Evolutionary conservation across 116 monocot genomes (phyloP).

Genomic region (Dioscorea cayenensis): DNA sequence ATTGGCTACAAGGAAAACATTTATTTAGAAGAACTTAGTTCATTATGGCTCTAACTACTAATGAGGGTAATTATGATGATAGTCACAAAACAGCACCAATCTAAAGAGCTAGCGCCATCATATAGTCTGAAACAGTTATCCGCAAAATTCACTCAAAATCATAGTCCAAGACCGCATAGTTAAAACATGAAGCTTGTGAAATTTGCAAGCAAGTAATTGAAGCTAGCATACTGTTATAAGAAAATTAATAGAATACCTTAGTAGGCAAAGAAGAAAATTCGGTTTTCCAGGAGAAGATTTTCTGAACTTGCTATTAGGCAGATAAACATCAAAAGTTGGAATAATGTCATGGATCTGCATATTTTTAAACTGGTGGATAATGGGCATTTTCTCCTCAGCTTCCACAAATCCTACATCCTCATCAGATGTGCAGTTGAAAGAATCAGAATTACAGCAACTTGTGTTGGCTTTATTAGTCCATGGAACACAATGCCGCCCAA

Average conservation of each 20-base stretch:
- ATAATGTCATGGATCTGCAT: conserved; percentile 43
- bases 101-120: too few species aligned
- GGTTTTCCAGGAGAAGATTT: conserved; percentile 76
- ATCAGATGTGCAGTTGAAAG: not conserved
- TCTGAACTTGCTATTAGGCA: conserved; percentile 78
- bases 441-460: conserved; percentile 5
- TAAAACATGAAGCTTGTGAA: not conserved
- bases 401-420: conserved; percentile 7
- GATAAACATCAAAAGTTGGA: conserved; percentile 66
- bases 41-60: too few species aligned
- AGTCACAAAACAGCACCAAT: too few species aligned
- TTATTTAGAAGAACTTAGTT: too few species aligned
- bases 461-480: conserved; percentile 55
- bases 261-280: conserved; percentile 54
- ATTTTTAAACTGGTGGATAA: conserved; percentile 15
- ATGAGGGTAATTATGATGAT: too few species aligned
- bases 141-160: too few species aligned
- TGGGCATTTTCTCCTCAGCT: conserved; percentile 9
- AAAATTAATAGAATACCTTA: conserved; percentile 29
- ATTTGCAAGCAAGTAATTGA: not conserved
- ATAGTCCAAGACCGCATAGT: not conserved
- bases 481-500: conserved; percentile 58
- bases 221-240: not conserved
- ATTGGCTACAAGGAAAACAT: too few species aligned
- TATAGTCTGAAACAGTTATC: too few species aligned